Base-by-base conservation (phyloP, 257 asterid species). In the Primulina tabacum region DNA sequence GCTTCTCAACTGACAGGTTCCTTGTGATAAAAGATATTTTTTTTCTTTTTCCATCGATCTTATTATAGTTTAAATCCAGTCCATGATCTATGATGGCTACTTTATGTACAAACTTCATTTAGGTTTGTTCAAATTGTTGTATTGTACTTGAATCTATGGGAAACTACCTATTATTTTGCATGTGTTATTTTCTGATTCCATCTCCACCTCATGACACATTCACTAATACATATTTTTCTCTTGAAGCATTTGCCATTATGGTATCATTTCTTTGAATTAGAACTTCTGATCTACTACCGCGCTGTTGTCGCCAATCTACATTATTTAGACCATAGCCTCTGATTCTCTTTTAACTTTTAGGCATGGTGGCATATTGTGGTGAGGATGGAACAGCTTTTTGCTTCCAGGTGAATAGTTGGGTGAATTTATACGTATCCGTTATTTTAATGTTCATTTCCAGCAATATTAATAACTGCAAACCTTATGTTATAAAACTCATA, bases 311-410 rank as follows among this genome's bases (percentile, higher is more conserved):
- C 64, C 47, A 28, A 52, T 81, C 29, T 43, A n/a, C 38, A 59
- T 7, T 52, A 53, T 29, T 6, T 35, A 18, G 50, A 47, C 53
- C 17, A 6, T 34, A 6, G 14, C 17, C 17, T 64, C 70, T 65
- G 52, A 71, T 69, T 38, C 70, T 37, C 63, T 73, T 64, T 74
- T 35, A 55, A 68, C 59, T 47, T 64, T 43, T 66, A 92, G 98
- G 96, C 67, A 69, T 78, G 89, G 89, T 84, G 78, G 99, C 96
- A 70, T 94, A 91, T 68, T 94, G 97, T 71, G 83, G 90, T 57
- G 96, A 83, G 69, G 97, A 90, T 43, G 97, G 99, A 79, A 82
- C 80, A 55, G 77, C 88, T 73, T 63, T 72, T 72, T 85, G 84
- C 87, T 93, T 93, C 82, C 90, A 86, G 97, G 98, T 89, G 67